These are phyloP conservation scores for Lepidium aucheri DNA, from an alignment of 345 rosid species.

Conservation along the genomic window DNA sequence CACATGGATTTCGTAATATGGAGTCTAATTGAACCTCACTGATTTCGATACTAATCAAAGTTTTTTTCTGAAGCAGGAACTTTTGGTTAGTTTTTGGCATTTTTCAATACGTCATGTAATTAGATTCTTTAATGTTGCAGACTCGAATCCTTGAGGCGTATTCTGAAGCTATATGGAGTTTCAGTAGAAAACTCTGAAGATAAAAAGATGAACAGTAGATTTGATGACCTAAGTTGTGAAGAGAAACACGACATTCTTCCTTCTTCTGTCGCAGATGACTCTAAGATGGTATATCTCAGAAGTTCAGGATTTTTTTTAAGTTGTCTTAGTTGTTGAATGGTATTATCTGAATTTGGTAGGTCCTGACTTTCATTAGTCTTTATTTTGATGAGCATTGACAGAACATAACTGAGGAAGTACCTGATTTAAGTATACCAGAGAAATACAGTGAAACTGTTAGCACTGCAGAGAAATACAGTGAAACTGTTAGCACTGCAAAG, in stretches of 20 bases:
- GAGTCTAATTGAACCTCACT: no score
- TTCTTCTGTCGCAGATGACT: conserved; percentile 3
- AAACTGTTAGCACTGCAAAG: not conserved
- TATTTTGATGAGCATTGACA: conserved; percentile 15
- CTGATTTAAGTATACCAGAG: conserved; percentile 3
- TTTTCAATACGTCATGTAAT: not conserved
- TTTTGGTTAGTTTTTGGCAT: not conserved
- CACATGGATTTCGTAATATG: not conserved
- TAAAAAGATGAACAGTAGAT: not conserved
- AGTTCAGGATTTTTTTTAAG: not conserved
- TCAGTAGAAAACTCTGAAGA: conserved; percentile 8
- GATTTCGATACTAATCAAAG: not conserved
- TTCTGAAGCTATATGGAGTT: conserved; percentile 24
- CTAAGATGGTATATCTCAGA: conserved; percentile 13
- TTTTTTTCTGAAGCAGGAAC: not conserved
- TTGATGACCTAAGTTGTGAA: not conserved
- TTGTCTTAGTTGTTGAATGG: not conserved
- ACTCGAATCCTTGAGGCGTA: conserved; percentile 15
- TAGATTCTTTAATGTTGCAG: conserved; percentile 7
- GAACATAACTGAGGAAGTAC: conserved; percentile 14
- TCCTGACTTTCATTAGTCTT: conserved; percentile 12
- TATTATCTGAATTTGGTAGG: not conserved
- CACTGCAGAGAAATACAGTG: not conserved
- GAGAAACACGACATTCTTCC: not conserved
- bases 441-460: conserved; percentile 4